Evolutionary conservation across 768 basidiomycete genomes (phyloP), one percentile per base, ranked within the genome.

Genomic region (Boletus pseudo-olivaceus): DNA sequence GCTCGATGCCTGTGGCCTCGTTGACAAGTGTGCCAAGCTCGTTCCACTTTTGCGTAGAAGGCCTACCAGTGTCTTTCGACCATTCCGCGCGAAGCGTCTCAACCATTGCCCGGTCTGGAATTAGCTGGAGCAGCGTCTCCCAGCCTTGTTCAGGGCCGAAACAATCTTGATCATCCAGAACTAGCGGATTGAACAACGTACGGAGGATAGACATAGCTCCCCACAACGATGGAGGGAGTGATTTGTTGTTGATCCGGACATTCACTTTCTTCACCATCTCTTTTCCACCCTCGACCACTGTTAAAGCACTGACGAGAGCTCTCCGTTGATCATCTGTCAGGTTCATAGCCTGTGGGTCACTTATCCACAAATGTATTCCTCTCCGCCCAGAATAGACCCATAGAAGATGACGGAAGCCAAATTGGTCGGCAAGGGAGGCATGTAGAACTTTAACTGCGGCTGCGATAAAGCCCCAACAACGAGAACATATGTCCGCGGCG

Each of bases 381-480:
- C 97, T 88, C 34, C 97, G 88, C 54, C 97, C 97, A 8, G 97
- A 98, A 72, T 98, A 99, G 30, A 98, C 95, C 96, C 96, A 99
- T 11, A 99, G 77, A 29, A 98, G 80, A 63, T 93, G 86, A 43
- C 81, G 74, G 71, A 88, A 99, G 7, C 94, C 95, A 68, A 96
- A 98, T 60, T 97, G 90, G 17, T 93, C 84, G 26, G 90, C 80
- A 47, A 99, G 80, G 9, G 82, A 78, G 12, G 73, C 65, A 69
- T 98, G 88, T 7, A 99, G 75, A 2, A 98, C 88, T 60, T 82
- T 85, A 40, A 97, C 95, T 0, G 97, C 96, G 35, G 87, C 87
- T 14, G 90, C 82, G 65, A 99, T 98, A 75, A 94, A 99, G 2
- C 78, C 82, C 97, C 97, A 99, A 72, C 97, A 99, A 38, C 85